Conservation (phyloP, 192 early-diverging fungal genomes). For the Gamsiella multidivaricata region DNA sequence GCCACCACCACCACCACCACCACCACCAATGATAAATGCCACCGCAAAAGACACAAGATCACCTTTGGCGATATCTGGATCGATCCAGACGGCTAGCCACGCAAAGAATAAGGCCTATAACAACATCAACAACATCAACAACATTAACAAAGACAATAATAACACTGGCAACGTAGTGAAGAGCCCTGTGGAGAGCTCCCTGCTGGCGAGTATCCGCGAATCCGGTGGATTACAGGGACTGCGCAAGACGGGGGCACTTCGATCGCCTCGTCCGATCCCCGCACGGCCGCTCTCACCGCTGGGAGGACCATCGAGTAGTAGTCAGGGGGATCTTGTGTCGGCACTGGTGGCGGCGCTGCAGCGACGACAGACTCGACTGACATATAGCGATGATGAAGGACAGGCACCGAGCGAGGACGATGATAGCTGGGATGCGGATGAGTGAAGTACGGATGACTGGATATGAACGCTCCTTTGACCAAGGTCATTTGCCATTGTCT, state of each 20-base stretch:
- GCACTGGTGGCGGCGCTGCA: slow-evolving; percentile 47
- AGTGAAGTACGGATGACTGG: neutral
- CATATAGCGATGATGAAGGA: slow-evolving; percentile 44
- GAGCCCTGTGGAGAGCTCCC: slow-evolving; percentile 27
- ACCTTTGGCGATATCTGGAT: neutral
- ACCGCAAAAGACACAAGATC: neutral
- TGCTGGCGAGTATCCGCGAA: slow-evolving; percentile 47
- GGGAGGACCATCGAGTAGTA: neutral
- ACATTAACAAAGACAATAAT: neutral
- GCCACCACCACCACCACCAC: slow-evolving; percentile 29
- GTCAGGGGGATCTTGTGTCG: slow-evolving; percentile 45
- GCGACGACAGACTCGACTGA: slow-evolving; percentile 43
- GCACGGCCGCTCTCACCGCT: slow-evolving; percentile 5
- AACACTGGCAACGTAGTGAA: no score
- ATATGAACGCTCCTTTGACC: no score
- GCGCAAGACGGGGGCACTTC: slow-evolving; percentile 48
- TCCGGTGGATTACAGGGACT: slow-evolving; percentile 43
- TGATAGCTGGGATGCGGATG: slow-evolving; percentile 45
- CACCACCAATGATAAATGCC: slow-evolving; percentile 2
- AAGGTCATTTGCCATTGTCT: no score
- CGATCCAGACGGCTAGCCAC: slow-evolving; percentile 19
- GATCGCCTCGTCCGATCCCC: slow-evolving; percentile 30
- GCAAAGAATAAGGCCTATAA: neutral
- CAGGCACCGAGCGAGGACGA: slow-evolving; percentile 28
- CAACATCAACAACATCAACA: neutral